Evolutionary conservation across 495 filamentous ascomycete genomes (phyloP).

Genomic region (Platismatia glauca): DNA sequence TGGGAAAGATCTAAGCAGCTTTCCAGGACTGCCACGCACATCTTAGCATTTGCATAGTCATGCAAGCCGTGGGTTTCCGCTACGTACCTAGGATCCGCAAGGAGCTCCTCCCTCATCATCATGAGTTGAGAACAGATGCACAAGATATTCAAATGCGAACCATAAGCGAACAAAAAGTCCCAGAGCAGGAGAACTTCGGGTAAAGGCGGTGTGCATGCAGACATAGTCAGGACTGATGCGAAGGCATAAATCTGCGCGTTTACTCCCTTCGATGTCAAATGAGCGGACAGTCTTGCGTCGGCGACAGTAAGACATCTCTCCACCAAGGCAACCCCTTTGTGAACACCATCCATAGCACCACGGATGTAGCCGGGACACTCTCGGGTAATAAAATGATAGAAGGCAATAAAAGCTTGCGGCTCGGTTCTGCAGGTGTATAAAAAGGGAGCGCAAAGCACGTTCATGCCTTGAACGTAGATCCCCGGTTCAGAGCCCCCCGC

Average conservation of each 20-base stretch:
- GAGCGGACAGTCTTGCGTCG: slow-evolving; percentile 74
- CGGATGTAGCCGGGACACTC: slow-evolving; percentile 93
- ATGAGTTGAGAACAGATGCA: slow-evolving; percentile 97
- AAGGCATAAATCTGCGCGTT: slow-evolving; percentile 96
- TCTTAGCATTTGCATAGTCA: not conserved
- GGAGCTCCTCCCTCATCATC: slow-evolving; percentile 72
- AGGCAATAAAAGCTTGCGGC: slow-evolving; percentile 86
- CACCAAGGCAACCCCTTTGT: slow-evolving; percentile 81
- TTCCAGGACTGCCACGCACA: slow-evolving; percentile 61
- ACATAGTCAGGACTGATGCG: slow-evolving; percentile 86
- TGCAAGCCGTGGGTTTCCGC: slow-evolving; percentile 3
- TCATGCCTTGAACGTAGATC: slow-evolving; percentile 98
- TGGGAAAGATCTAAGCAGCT: slow-evolving; percentile 82
- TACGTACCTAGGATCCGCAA: slow-evolving; percentile 70
- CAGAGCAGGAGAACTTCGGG: slow-evolving; percentile 92
- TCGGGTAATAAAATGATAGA: slow-evolving; percentile 76
- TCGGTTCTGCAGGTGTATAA: slow-evolving; percentile 92
- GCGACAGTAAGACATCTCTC: slow-evolving; percentile 85
- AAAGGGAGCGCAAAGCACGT: slow-evolving; percentile 96
- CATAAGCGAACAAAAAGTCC: slow-evolving; percentile 97
- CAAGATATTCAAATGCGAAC: slow-evolving; percentile 85
- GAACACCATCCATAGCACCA: slow-evolving; percentile 94
- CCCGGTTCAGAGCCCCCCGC: slow-evolving; percentile 49
- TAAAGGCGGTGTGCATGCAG: slow-evolving; percentile 92
- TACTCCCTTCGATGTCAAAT: slow-evolving; percentile 77